Evolutionary conservation across 768 basidiomycete genomes (phyloP).

Genomic region (Hygrocybe punicea): DNA sequence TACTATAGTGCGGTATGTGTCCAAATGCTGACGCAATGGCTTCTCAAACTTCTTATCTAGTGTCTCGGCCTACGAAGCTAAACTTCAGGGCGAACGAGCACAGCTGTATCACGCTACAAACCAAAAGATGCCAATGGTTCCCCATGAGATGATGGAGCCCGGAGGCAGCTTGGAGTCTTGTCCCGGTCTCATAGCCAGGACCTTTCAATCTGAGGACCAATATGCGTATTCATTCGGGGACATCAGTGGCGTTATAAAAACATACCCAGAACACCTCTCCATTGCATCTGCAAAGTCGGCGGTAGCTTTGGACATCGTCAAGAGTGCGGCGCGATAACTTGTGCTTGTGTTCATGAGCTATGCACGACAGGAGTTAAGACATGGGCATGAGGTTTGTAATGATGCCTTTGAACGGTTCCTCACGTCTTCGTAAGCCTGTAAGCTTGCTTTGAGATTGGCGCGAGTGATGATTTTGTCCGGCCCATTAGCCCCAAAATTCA

Average conservation of each 20-base stretch:
- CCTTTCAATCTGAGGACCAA: conserved; percentile 59
- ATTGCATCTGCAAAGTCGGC: conserved; percentile 84
- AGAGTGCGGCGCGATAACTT: conserved; percentile 74
- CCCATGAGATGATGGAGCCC: conserved; percentile 89
- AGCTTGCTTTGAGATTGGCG: conserved; percentile 68
- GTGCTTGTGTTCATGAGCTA: conserved; percentile 76
- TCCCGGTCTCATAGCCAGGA: conserved; percentile 74
- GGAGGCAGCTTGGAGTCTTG: conserved; percentile 78
- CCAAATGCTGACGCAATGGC: conserved; percentile 80
- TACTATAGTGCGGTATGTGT: conserved; percentile 71
- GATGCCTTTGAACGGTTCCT: too few species aligned
- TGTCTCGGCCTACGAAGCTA: conserved; percentile 62
- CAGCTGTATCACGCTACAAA: conserved; percentile 34
- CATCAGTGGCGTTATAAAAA: conserved; percentile 9
- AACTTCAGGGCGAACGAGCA: conserved; percentile 5
- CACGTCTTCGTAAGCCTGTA: conserved; percentile 81
- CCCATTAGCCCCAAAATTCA: conserved; percentile 72
- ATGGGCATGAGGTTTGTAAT: too few species aligned
- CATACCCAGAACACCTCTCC: conserved; percentile 79
- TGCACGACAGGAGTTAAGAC: not conserved
- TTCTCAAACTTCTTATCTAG: conserved; percentile 87
- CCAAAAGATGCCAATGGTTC: conserved; percentile 90
- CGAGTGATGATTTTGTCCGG: conserved; percentile 82
- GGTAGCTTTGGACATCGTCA: conserved; percentile 78
- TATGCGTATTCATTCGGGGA: conserved; percentile 2